Evolutionary conservation across 148 eudicot genomes (phyloP), one percentile per base, ranked within the genome.

Genomic region (Pouteria glomerata): DNA sequence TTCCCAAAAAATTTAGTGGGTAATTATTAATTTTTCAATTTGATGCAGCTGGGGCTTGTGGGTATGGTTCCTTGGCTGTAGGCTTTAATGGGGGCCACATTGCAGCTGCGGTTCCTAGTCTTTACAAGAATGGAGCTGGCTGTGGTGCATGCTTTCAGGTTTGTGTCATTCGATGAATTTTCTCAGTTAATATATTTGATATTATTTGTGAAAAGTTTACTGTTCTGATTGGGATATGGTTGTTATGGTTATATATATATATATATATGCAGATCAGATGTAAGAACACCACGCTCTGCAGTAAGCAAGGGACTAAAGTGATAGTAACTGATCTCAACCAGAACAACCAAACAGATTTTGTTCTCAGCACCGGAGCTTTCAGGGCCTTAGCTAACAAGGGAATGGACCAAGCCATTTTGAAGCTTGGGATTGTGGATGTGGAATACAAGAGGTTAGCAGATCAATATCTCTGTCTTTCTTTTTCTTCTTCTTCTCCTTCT

Each of bases 121-220:
- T 87, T 26, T 93, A 74, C 81, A 87, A 84, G 19, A 59, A 82
- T 31, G 98, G 97, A 59, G 88, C 82, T 75, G 93, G 90, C 24
- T 93, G 98, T 73, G 98, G 98, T 26, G 90, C 98, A 10, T 93
- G 98, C 69, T 93, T 88, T 82, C 92, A 84, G 89, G 97, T 88
- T 57, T 15, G 41, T 34, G 51, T 55, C 7, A 6, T 29, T 33
- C 10, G 12, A 12, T 29, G 26, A 6, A 12, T 11, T 42, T 31
- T 21, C 48, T 23, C 30, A 5, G 2, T 31, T 31, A 5, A 14
- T 31, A 1, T 13, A 1, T 59, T 23, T 15, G 18, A 15, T n/a
- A 39, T 16, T 16, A 3, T 16, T 14, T 26, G n/a, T 33, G 45
- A 0, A 33, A 33, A 39, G 10, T 70, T 44, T 66, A 13, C 18